Percentiles rank a stretch among this genome's conserved stretches.
These are phyloP conservation scores for Rhynchospora pubera DNA, from an alignment of 176 grass and related monocot species.

Conservation along the genomic window DNA sequence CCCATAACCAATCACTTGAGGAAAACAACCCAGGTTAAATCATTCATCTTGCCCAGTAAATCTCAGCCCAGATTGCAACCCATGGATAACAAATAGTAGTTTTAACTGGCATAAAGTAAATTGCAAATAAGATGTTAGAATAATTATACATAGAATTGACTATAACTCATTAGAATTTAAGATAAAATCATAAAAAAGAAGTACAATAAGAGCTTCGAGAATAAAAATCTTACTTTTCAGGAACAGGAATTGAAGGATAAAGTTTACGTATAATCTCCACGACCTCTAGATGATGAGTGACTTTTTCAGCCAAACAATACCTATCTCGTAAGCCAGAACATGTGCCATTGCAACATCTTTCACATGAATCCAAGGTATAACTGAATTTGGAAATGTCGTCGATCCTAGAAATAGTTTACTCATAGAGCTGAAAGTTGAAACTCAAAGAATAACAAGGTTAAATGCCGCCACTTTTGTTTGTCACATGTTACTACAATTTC, in stretches of 20 bases:
- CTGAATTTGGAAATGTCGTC: conserved; percentile 15
- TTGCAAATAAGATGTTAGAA: background rate
- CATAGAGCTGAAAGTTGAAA: background rate
- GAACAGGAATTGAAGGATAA: conserved; percentile 14
- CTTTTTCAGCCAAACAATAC: conserved; percentile 25
- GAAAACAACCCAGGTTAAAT: background rate
- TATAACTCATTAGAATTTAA: background rate
- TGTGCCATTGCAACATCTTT: conserved; percentile 23
- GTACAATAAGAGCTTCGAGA: background rate
- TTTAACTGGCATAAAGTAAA: background rate
- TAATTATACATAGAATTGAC: background rate
- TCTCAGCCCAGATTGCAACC: background rate
- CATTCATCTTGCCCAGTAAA: background rate
- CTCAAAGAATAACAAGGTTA: no score
- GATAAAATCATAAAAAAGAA: background rate
- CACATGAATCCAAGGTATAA: background rate
- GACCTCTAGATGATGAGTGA: background rate
- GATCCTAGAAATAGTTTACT: conserved; percentile 11
- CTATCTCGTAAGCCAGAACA: conserved; percentile 21
- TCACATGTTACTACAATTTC: no score
- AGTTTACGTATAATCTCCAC: conserved; percentile 14
- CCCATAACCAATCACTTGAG: background rate
- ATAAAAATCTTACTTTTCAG: conserved; percentile 12
- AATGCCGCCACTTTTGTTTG: no score
- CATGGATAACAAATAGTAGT: background rate